Conservation (phyloP, 2,329 filamentous ascomycete genomes). For the Coniochaeta ligniaria region DNA sequence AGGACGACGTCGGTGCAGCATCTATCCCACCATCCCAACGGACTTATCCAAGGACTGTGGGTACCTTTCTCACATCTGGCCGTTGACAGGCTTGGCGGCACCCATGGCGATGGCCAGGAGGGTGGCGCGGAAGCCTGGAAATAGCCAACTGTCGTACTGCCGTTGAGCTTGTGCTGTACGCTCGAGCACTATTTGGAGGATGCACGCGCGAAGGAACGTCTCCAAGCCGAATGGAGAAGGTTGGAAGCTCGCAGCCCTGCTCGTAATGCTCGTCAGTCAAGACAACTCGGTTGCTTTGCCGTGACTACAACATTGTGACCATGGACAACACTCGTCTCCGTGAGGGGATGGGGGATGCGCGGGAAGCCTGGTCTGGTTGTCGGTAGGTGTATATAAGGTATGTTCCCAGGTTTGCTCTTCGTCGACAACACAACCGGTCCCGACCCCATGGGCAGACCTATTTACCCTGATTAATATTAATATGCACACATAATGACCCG, state of each 20-base stretch:
- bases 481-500: neutral
- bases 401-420: neutral
- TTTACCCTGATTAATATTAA: conserved; percentile 1
- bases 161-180: neutral
- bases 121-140: neutral
- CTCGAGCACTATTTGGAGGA: neutral
- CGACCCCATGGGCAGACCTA: neutral
- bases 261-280: neutral
- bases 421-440: neutral
- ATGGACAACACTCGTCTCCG: neutral
- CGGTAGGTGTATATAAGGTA: neutral
- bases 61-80: neutral
- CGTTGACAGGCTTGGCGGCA: neutral
- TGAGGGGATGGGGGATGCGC: neutral
- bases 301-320: neutral
- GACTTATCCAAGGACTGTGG: neutral
- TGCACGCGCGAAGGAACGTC: neutral
- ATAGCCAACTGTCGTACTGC: neutral
- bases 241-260: neutral
- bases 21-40: neutral
- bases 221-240: neutral
- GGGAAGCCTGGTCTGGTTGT: neutral
- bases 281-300: neutral
- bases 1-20: neutral
- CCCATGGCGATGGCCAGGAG: neutral